Evolutionary conservation across 495 filamentous ascomycete species (phyloP).

Genomic region (Neurospora sp.): DNA sequence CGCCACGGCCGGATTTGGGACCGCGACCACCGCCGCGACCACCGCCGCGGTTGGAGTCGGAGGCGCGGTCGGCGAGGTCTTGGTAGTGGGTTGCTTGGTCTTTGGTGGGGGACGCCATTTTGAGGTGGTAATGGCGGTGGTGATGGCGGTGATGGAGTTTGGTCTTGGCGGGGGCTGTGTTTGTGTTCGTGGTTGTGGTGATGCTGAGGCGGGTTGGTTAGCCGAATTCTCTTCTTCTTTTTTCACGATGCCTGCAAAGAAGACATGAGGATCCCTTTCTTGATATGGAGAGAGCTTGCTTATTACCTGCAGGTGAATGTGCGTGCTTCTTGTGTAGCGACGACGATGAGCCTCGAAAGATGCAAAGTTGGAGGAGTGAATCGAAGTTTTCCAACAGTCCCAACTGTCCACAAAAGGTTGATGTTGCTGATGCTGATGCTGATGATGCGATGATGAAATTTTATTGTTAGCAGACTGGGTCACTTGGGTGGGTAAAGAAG

Average conservation of each 20-base stretch:
- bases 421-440: neutral
- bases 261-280: too few relatives aligned
- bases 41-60: neutral
- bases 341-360: neutral
- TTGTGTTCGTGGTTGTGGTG: neutral
- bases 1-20: slow-evolving; percentile 3
- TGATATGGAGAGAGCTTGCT: neutral
- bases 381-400: neutral
- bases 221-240: too few relatives aligned
- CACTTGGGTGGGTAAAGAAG: neutral
- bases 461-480: neutral
- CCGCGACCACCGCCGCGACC: slow-evolving; percentile 1
- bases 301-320: neutral
- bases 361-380: neutral
- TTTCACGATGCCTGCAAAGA: too few relatives aligned
- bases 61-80: neutral
- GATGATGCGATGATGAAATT: neutral
- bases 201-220: neutral
- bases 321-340: neutral
- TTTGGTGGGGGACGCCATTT: neutral
- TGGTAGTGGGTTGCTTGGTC: neutral
- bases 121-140: neutral
- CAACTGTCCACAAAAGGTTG: neutral
- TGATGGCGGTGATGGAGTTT: neutral
- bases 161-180: neutral